Evolutionary conservation across 805 yeast genomes (phyloP).

Genomic region (Kuraishia borneana): DNA sequence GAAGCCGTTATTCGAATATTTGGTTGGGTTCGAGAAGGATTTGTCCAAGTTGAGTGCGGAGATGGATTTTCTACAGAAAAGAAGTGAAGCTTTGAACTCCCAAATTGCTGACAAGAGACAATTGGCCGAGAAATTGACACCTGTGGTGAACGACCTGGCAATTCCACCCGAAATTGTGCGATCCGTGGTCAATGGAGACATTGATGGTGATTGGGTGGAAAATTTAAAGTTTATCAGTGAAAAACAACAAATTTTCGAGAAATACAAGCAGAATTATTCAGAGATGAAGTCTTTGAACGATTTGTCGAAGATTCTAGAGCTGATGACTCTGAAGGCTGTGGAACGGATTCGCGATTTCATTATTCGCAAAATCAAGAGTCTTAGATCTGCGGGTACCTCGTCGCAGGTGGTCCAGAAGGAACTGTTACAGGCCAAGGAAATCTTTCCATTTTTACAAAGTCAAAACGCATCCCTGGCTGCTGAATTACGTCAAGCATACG

Average conservation of each 20-base stretch:
- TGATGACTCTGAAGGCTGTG: constrained; percentile 49
- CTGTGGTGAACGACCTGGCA: constrained; percentile 63
- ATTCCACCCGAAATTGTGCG: constrained; percentile 64
- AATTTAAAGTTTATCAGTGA: constrained; percentile 47
- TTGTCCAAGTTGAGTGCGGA: constrained; percentile 45
- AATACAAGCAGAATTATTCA: constrained; percentile 17
- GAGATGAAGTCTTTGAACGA: constrained; percentile 11
- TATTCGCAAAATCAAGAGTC: constrained; percentile 49
- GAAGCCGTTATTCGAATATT: constrained; percentile 39
- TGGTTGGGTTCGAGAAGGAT: constrained; percentile 46
- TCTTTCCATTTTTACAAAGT: constrained; percentile 41
- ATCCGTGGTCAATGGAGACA: constrained; percentile 44
- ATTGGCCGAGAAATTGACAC: constrained; percentile 46
- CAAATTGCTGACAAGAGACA: constrained; percentile 35
- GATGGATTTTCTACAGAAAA: constrained; percentile 45
- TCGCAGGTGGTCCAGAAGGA: constrained; percentile 68
- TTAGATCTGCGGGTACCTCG: constrained; percentile 55
- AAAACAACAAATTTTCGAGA: constrained; percentile 41
- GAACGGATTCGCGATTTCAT: constrained; percentile 70
- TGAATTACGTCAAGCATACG: constrained; percentile 71
- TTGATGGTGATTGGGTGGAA: constrained; percentile 56
- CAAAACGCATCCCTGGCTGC: constrained; percentile 53
- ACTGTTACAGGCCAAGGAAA: constrained; percentile 50
- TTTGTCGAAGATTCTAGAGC: constrained; percentile 25
- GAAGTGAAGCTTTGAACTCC: constrained; percentile 35